Base-by-base conservation (phyloP, 2,329 filamentous ascomycete species). In the Thelonectria discophora region DNA sequence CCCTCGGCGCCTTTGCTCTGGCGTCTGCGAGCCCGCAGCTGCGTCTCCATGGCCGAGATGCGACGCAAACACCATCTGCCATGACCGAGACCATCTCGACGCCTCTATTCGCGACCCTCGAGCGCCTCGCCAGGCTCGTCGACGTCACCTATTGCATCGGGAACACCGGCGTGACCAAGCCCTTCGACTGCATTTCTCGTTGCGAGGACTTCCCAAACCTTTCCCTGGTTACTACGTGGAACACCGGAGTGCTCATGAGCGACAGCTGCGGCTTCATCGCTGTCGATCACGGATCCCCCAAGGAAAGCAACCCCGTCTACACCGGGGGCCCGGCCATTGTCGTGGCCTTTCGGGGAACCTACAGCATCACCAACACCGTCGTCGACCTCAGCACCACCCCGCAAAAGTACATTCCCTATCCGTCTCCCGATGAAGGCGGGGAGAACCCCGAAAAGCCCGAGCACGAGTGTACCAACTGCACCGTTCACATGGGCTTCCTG, bases 91-190 rank as follows among this genome's bases (percentile, higher is more conserved):
- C 56, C 21, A 66, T 95, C 58, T 88, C 90, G 5, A 72, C 78
- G 27, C 72, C 81, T 21, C 84, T 97, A 63, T 98, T 97, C 78
- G 81, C 86, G 60, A 89, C 92, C 17, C 87, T 99, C 13, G 93
- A 97, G 77, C 91, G 97, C 72, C 82, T 94, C 57, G 88, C 94
- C n/a, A 89, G 94, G 55, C 85, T 98, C 24, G 94, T 97, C 65
- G 95, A 99, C 75, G 95, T 98, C 62, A 83, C 93, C 49, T 98
- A 98, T 79, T 99, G 95, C 76, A 91, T 98, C 60, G 93, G 94
- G 64, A 89, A 86, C 5, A 90, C 91, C 0, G 95, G 94, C 40
- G 89, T 99, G 63, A 83, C 84, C 51, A 88, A 89, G 67, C 95
- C 95, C 0, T 99, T 99, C 76, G 79, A 84, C 32, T 99, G 95